Conservation (phyloP, 768 basidiomycete species). For the Mrakia gelida region DNA sequence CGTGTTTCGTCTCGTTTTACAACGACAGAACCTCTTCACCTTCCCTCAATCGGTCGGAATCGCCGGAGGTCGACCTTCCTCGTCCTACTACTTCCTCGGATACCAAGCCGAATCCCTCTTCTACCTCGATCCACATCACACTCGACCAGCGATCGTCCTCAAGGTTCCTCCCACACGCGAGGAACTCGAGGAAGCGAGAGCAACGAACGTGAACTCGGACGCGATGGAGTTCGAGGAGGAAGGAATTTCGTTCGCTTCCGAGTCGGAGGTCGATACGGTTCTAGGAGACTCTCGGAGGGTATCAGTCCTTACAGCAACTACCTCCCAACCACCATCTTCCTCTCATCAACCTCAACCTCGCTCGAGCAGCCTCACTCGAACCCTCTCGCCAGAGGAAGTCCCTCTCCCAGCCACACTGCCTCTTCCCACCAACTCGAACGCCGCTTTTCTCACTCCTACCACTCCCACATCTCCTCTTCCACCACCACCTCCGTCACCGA, state of each 20-base stretch:
- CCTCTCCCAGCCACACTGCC: neutral
- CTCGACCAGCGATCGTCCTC: constrained; percentile 21
- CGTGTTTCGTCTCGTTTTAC: no score
- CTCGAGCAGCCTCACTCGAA: neutral
- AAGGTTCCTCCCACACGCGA: neutral
- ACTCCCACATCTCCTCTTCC: neutral
- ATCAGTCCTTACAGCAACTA: neutral
- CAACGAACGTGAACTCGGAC: constrained; percentile 59
- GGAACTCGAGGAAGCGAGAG: neutral
- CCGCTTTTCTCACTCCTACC: neutral
- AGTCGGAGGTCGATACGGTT: constrained; percentile 12
- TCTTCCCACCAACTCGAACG: neutral
- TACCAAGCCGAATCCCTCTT: constrained; percentile 76
- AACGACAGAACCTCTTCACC: constrained; percentile 67
- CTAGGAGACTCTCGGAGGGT: neutral
- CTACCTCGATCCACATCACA: constrained; percentile 49
- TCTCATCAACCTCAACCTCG: neutral
- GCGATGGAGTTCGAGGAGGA: constrained; percentile 37
- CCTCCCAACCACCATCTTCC: neutral
- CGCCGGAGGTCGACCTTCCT: constrained; percentile 92
- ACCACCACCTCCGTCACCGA: neutral
- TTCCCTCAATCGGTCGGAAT: constrained; percentile 96
- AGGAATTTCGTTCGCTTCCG: neutral
- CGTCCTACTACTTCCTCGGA: constrained; percentile 96
- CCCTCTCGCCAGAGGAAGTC: neutral